Conservation (phyloP, 2,329 filamentous ascomycete genomes). For the Trichoderma koningiopsis region DNA sequence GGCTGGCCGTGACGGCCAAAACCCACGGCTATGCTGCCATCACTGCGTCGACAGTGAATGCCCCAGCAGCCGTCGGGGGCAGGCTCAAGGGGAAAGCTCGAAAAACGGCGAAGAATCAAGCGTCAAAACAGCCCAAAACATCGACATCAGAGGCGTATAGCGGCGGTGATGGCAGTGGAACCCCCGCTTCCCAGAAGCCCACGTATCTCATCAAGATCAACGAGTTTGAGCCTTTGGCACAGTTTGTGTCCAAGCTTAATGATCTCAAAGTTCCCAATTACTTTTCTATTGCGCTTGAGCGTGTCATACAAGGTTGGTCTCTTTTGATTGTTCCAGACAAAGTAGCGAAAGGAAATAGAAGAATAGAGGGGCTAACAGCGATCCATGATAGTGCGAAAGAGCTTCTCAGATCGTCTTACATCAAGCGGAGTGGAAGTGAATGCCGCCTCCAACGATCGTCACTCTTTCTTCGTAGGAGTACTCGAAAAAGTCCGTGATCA, state of each 20-base stretch:
- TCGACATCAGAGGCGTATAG: too few relatives aligned
- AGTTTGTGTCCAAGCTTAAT: not conserved
- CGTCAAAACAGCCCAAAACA: not conserved
- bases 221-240: not conserved
- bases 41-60: too few relatives aligned
- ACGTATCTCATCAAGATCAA: constrained; percentile 2
- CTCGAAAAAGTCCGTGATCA: not conserved
- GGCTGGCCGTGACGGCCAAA: not conserved
- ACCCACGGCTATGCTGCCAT: not conserved
- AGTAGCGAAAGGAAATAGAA: not conserved
- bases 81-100: not conserved
- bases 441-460: not conserved
- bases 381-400: not conserved
- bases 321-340: not conserved
- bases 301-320: not conserved
- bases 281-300: not conserved
- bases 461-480: not conserved
- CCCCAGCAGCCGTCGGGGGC: not conserved
- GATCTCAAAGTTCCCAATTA: not conserved
- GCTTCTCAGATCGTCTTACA: not conserved
- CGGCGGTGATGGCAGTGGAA: not conserved
- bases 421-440: not conserved
- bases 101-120: not conserved
- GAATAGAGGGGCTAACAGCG: not conserved
- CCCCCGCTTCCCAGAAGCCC: not conserved